Conservation (phyloP, 768 basidiomycete genomes). For the Pleurotus citrinopileatus region DNA sequence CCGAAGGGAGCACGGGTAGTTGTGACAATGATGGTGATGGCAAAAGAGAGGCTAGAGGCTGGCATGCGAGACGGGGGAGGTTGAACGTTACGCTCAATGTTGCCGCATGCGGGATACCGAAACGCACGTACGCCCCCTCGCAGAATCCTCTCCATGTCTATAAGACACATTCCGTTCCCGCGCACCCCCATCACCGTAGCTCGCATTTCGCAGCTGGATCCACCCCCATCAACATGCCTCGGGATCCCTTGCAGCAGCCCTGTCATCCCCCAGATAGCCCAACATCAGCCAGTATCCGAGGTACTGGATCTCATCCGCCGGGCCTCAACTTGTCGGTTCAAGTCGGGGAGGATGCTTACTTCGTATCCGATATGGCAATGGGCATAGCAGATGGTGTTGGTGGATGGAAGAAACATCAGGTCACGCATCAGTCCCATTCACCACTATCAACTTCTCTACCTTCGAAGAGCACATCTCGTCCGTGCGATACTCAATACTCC, state of each 20-base stretch:
- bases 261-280: too few species aligned
- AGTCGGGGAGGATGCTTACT: constrained; percentile 93
- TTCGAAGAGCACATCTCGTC: too few species aligned
- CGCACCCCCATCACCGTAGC: background rate
- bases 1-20: background rate
- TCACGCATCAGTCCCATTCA: background rate
- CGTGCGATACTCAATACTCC: background rate
- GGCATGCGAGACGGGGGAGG: constrained; percentile 15
- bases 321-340: constrained; percentile 57
- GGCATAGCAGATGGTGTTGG: constrained; percentile 96
- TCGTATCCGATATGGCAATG: constrained; percentile 78
- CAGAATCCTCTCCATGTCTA: constrained; percentile 14
- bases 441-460: too few species aligned
- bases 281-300: too few species aligned
- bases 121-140: constrained; percentile 32
- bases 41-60: background rate
- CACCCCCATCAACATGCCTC: too few species aligned
- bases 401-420: constrained; percentile 66
- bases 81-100: constrained; percentile 44
- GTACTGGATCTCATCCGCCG: too few species aligned
- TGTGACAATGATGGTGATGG: background rate
- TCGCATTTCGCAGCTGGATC: too few species aligned
- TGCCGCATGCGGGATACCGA: constrained; percentile 86
- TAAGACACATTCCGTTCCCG: background rate
- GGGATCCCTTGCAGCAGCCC: too few species aligned